phyloP scores from a whole-genome alignment of 306 rosid species.

The Biancaea sappan region DNA sequence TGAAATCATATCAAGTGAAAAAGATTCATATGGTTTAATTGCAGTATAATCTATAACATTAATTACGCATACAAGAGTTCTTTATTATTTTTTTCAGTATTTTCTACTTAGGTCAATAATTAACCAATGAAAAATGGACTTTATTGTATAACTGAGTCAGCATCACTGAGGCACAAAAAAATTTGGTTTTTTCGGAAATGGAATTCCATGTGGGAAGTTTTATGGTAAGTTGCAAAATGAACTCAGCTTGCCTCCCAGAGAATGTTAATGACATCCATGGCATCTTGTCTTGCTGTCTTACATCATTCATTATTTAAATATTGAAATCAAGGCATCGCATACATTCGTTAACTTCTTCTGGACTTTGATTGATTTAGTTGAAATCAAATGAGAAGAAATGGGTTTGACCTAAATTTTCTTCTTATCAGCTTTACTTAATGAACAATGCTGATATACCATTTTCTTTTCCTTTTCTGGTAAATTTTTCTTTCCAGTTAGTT shows the following conservation, averaged over 20 bases:
- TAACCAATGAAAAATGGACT: background rate
- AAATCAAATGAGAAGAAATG: background rate
- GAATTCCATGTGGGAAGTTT: constrained; percentile 12
- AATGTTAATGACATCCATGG: background rate
- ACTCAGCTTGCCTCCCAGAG: background rate
- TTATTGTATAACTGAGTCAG: background rate
- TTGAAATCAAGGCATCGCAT: background rate
- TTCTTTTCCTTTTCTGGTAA: background rate
- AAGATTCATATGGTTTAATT: constrained; percentile 11
- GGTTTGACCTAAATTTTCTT: background rate
- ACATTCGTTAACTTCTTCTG: background rate
- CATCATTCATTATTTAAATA: background rate
- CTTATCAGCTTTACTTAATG: background rate
- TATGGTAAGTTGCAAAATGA: background rate
- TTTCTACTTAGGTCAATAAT: constrained; percentile 9
- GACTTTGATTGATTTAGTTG: background rate
- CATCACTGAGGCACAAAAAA: background rate
- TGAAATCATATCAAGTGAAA: constrained; percentile 11
- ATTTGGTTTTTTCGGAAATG: constrained; percentile 18
- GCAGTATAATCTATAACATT: constrained; percentile 9
- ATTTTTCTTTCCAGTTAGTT: background rate
- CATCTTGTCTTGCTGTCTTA: background rate
- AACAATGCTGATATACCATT: background rate
- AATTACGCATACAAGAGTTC: background rate
- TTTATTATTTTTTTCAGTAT: background rate